Percentiles rank a stretch among this genome's conserved stretches.
Evolutionary conservation across 2,329 filamentous ascomycete species (phyloP).

Genomic region (Neonectria neomacrospora): DNA sequence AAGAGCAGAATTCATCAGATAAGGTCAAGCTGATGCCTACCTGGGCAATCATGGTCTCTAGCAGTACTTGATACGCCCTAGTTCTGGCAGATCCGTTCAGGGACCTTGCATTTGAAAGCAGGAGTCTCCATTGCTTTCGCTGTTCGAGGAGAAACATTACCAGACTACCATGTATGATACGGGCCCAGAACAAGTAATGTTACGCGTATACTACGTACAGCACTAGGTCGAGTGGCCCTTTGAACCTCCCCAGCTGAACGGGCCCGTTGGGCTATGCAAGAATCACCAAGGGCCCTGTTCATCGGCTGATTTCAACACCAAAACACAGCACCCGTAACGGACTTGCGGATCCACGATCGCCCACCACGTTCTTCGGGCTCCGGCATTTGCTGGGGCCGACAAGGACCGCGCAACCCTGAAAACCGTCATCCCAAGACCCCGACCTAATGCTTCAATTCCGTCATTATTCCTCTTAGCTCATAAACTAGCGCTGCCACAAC

Average conservation of each 20-base stretch:
- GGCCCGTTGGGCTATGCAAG: not conserved
- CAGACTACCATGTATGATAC: no score
- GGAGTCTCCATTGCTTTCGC: not conserved
- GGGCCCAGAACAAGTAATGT: no score
- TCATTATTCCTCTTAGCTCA: constrained; percentile 42
- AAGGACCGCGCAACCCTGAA: constrained; percentile 18
- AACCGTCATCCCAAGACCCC: constrained; percentile 22
- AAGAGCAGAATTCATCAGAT: not conserved
- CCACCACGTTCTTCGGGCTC: constrained; percentile 3
- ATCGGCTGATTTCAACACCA: constrained; percentile 14
- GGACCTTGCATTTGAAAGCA: not conserved
- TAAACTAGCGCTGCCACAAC: constrained; percentile 37
- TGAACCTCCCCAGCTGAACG: not conserved
- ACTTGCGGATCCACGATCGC: constrained; percentile 2
- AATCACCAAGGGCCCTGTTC: constrained; percentile 7
- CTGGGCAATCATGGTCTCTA: not conserved
- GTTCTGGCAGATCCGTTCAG: not conserved
- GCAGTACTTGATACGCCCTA: not conserved
- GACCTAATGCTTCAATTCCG: constrained; percentile 39
- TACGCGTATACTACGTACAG: not conserved
- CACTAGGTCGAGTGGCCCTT: not conserved
- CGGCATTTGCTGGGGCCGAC: constrained; percentile 1
- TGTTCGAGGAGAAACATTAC: no score
- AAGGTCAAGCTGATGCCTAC: not conserved
- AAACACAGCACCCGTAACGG: not conserved